Base-by-base conservation (phyloP, 257 asterid species). In the Fraxinus excelsior region DNA sequence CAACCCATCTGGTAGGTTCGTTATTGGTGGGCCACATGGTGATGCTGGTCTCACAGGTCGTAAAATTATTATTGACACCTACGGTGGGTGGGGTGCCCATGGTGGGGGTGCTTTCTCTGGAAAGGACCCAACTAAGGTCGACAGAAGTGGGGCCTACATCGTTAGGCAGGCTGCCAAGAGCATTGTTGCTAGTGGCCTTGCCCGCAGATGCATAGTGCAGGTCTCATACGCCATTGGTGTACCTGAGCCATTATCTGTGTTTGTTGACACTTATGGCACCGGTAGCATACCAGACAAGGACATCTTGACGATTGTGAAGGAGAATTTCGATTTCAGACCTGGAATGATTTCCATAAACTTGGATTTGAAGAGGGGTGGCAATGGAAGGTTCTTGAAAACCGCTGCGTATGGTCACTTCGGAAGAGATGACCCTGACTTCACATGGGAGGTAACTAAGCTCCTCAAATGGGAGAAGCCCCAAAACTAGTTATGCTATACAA, bases 31-130 rank as follows among this genome's bases (percentile, higher is more conserved):
- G 18, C 91, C 91, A 35, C 93, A 89, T 67, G 93, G 91, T 14
- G 93, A 89, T 44, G 93, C 93, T 5, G 91, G 93, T 51, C 91
- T 89, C 6, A 89, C 93, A 21, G 93, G 93, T 53, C 89, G 93
- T 29, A 89, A 89, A 76, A 89, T 87, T 79, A 89, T 89, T 37
- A 87, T 89, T 0, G 93, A 89, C 85, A 87, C 93, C 0, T 87
- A 88, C 9, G 92, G 92, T 49, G 90, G 92, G n/a, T 88, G 92
- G 92, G 92, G 92, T 28, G 92, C 90, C 62, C 89, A 86, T 44
- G 92, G 92, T 38, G 92, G 92, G 64, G 92, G 90, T 74, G 92
- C 92, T 29, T 88, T 88, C 88, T 88, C 92, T 0, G 91, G 92
- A 2, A 86, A 88, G 78, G 92, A 88, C 78, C 92, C 92, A 2